Base-by-base conservation (phyloP, 2,329 filamentous ascomycete genomes). In the Fusarium camptoceras region DNA sequence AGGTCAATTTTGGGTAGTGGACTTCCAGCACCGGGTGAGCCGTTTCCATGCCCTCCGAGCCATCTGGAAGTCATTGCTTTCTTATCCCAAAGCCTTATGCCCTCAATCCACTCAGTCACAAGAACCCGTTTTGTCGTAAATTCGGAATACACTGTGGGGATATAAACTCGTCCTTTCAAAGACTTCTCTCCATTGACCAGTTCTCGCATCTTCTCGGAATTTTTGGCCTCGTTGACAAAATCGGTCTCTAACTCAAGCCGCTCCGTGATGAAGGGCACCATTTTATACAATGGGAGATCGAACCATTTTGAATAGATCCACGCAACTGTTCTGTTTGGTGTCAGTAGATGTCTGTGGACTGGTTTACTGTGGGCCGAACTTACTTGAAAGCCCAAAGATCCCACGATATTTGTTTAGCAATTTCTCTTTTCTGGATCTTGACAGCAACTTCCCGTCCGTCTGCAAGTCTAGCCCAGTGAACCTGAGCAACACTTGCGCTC, bases 61-160 rank as follows among this genome's bases (percentile, higher is more conserved):
- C 96, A 98, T 7, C 87, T 85, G 5, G 86, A 86, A 0, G 89
- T 92, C 76, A 98, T 91, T 55, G 91, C 86, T 60, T 93, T 89
- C 78, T 97, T 97, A 75, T 98, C 95, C 94, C 94, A 97, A 4
- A 99, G 84, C 3, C 94, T 88, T 4, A 97, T 89, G 9, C 96
- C 96, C 80, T 99, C 96, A 63, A 99, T 97, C 96, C 96, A 99
- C 79, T 99, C 96, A 0, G 95, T 94, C 1, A 94, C 97, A 84
- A 99, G 91, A 50, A 99, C 90, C 39, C 96, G 88, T 76, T 86
- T 92, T 18, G 92, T 94, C 55, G 89, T 94, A 28, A 98, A 86
- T 65, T 97, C 94, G 6, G 90, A 85, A 78, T 97, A 95, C 12
- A 97, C 90, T 41, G 89, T 87, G 0, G 96, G 96, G 10, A 99